A percentile compares a stretch with the other conserved stretches of the same genome.
Evolutionary conservation across 192 early-diverging fungal genomes (phyloP).

Genomic region (Entomortierella beljakovae): DNA sequence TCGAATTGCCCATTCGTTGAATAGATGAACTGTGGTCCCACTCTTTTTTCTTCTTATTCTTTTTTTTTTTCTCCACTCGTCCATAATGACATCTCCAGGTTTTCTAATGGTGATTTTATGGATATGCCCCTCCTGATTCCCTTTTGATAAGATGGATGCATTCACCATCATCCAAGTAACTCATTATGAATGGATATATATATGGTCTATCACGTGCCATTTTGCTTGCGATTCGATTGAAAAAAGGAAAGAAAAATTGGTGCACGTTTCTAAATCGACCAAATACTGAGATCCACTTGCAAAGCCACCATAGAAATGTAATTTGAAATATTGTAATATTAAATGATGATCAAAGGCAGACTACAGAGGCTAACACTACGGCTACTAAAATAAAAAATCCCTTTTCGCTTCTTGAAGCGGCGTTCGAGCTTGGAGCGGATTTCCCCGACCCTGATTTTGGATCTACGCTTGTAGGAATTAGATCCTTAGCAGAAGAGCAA

Average conservation of each 20-base stretch:
- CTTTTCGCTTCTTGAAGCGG: not conserved
- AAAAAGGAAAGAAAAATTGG: constrained; percentile 34
- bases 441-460: constrained; percentile 5
- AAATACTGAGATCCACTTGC: constrained; percentile 1
- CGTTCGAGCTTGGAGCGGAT: not conserved
- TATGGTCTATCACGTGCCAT: constrained; percentile 35
- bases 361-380: not conserved
- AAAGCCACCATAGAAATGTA: not conserved
- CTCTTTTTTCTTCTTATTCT: not conserved
- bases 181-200: constrained; percentile 2
- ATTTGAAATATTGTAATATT: not conserved
- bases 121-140: not conserved
- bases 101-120: too few relatives aligned
- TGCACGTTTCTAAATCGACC: not conserved
- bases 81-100: not conserved
- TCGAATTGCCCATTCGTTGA: not conserved
- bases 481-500: constrained; percentile 30
- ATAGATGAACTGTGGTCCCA: too few relatives aligned
- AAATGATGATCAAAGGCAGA: not conserved
- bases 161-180: constrained; percentile 1
- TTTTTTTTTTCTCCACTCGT: not conserved
- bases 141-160: constrained; percentile 23
- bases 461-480: not conserved
- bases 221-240: constrained; percentile 43
- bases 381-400: not conserved